Percentiles rank a stretch among this genome's conserved stretches.
These are phyloP conservation scores for Trypanosoma scelopori DNA, from an alignment of 208 protist genomes.

Conservation along the genomic window DNA sequence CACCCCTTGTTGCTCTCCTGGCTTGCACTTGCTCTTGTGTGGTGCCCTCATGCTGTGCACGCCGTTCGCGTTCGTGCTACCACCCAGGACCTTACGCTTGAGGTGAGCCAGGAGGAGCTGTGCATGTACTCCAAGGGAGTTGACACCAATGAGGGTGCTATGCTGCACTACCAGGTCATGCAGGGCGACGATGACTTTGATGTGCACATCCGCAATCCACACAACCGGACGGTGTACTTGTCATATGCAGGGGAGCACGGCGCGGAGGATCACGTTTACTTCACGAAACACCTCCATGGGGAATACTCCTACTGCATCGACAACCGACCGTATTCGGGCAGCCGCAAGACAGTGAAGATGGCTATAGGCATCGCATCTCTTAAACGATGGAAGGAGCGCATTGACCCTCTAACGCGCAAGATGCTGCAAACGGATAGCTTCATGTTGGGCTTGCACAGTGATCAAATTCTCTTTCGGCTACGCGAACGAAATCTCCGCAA, in stretches of 20 bases:
- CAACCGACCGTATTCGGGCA: constrained; percentile 57
- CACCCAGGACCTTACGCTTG: constrained; percentile 44
- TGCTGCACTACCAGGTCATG: constrained; percentile 73
- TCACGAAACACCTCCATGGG: constrained; percentile 53
- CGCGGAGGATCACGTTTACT: constrained; percentile 71
- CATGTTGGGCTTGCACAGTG: constrained; percentile 72
- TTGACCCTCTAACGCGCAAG: constrained; percentile 69
- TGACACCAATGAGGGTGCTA: constrained; percentile 64
- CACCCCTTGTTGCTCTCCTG: neutral
- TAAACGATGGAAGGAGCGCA: constrained; percentile 71
- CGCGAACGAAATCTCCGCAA: constrained; percentile 64
- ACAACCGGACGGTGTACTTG: constrained; percentile 62
- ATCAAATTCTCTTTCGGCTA: constrained; percentile 75
- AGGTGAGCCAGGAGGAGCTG: constrained; percentile 68
- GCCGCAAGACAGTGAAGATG: constrained; percentile 66
- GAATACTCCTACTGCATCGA: constrained; percentile 85
- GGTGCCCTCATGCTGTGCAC: neutral
- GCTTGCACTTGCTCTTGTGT: neutral
- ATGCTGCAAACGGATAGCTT: constrained; percentile 70
- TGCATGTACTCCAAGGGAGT: constrained; percentile 65
- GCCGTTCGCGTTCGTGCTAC: constrained; percentile 62
- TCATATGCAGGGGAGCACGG: constrained; percentile 79
- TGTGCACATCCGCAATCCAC: constrained; percentile 57
- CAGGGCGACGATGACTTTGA: constrained; percentile 74
- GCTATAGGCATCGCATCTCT: constrained; percentile 70